phyloP scores from a whole-genome alignment of 2,329 filamentous ascomycete genomes.

The Macrophomina tecta region DNA sequence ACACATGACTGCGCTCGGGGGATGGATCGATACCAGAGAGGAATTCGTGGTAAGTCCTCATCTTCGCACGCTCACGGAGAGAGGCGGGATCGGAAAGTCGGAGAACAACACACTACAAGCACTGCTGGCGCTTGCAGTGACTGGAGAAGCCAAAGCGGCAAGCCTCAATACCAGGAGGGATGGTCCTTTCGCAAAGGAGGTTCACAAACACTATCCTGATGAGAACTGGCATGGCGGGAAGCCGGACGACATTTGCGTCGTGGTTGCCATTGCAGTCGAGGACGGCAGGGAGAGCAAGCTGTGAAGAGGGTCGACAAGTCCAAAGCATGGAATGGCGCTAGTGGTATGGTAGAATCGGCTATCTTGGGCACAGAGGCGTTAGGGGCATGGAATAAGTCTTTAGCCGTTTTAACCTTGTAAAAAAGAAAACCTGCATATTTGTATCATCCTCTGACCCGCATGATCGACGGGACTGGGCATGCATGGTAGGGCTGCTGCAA shows the following conservation, averaged over 20 bases:
- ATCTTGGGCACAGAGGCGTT: constrained; percentile 7
- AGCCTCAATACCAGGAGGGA: constrained; percentile 82
- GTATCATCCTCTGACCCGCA: not conserved
- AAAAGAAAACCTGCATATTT: not conserved
- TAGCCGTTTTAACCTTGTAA: constrained; percentile 2
- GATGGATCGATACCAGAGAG: constrained; percentile 70
- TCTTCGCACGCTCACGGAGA: constrained; percentile 60
- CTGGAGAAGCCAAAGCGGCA: constrained; percentile 81
- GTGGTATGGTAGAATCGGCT: constrained; percentile 6
- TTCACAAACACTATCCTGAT: constrained; percentile 83
- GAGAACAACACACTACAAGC: constrained; percentile 70
- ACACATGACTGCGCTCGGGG: constrained; percentile 74
- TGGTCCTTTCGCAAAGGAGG: constrained; percentile 93
- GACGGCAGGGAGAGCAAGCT: constrained; percentile 21
- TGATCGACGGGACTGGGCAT: not conserved
- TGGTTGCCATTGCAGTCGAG: constrained; percentile 64
- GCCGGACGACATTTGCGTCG: constrained; percentile 90
- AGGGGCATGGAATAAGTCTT: not conserved
- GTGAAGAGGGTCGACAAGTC: not conserved
- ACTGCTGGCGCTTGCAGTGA: constrained; percentile 78
- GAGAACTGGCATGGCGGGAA: constrained; percentile 93
- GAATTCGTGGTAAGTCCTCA: constrained; percentile 62
- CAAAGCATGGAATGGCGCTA: constrained; percentile 21
- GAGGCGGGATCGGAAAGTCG: constrained; percentile 51
- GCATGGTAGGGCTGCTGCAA: not conserved